phyloP scores from a whole-genome alignment of 441 rosid species.

The Macaranga tanarius region DNA sequence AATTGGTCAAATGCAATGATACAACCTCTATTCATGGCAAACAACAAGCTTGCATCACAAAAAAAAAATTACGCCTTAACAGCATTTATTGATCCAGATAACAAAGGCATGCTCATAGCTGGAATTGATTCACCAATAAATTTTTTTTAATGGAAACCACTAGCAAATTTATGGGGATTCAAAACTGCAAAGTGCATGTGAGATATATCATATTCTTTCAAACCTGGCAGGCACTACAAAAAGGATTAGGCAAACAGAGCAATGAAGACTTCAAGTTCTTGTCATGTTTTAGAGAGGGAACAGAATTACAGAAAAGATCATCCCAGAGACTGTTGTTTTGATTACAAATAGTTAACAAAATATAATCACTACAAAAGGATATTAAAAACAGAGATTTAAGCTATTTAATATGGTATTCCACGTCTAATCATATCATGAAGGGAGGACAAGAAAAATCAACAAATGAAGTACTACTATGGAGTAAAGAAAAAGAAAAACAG shows the following conservation, averaged over 20 bases:
- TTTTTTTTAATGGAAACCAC: not conserved
- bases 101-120: too few species aligned
- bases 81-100: too few species aligned
- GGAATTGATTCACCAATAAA: too few species aligned
- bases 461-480: not conserved
- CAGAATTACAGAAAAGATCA: too few species aligned
- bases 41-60: too few species aligned
- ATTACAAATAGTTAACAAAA: not conserved
- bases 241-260: not conserved
- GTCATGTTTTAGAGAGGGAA: too few species aligned
- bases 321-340: too few species aligned
- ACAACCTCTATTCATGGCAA: too few species aligned
- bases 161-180: not conserved
- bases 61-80: too few species aligned
- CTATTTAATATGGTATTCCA: not conserved
- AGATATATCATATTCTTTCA: not conserved
- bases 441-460: not conserved
- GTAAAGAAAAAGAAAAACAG: not conserved
- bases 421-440: not conserved
- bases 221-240: not conserved
- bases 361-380: not conserved
- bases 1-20: too few species aligned
- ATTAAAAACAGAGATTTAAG: not conserved
- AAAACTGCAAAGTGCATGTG: not conserved
- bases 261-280: not conserved